Evolutionary conservation across 805 yeast genomes (phyloP).

Genomic region (Ogataea zsoltii): DNA sequence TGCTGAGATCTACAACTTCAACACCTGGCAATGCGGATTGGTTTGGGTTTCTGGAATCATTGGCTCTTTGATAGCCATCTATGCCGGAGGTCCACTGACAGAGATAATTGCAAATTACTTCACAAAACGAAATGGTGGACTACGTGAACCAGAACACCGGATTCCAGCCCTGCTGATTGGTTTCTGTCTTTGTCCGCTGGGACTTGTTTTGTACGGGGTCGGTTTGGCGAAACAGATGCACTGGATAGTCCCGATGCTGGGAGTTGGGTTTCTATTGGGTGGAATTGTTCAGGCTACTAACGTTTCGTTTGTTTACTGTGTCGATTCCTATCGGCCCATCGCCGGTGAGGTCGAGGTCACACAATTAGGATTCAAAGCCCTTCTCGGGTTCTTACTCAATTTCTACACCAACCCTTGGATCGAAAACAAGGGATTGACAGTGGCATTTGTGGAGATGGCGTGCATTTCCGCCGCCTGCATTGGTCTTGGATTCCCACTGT

Average conservation of each 20-base stretch:
- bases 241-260: slow-evolving; percentile 11
- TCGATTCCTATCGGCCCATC: slow-evolving; percentile 12
- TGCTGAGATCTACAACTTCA: slow-evolving; percentile 3
- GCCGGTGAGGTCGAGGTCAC: slow-evolving; percentile 13
- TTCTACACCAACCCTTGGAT: slow-evolving; percentile 13
- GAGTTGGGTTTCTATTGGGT: slow-evolving; percentile 9
- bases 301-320: slow-evolving; percentile 12
- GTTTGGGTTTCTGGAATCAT: slow-evolving; percentile 11
- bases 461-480: slow-evolving; percentile 10
- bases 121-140: slow-evolving; percentile 10
- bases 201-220: slow-evolving; percentile 9
- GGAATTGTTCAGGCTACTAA: slow-evolving; percentile 14
- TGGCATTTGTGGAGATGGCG: slow-evolving; percentile 12
- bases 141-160: slow-evolving; percentile 12
- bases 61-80: slow-evolving; percentile 9
- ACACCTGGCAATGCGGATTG: slow-evolving; percentile 9
- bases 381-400: slow-evolving; percentile 10
- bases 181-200: slow-evolving; percentile 7
- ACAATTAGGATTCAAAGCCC: slow-evolving; percentile 10
- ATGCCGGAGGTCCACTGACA: slow-evolving; percentile 9
- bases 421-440: slow-evolving; percentile 6
- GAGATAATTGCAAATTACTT: slow-evolving; percentile 9
- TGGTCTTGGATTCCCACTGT: slow-evolving; percentile 9
- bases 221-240: slow-evolving; percentile 7
- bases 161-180: slow-evolving; percentile 10